Conservation (phyloP, 495 filamentous ascomycete species). For the Hypoxylon fragiforme region DNA sequence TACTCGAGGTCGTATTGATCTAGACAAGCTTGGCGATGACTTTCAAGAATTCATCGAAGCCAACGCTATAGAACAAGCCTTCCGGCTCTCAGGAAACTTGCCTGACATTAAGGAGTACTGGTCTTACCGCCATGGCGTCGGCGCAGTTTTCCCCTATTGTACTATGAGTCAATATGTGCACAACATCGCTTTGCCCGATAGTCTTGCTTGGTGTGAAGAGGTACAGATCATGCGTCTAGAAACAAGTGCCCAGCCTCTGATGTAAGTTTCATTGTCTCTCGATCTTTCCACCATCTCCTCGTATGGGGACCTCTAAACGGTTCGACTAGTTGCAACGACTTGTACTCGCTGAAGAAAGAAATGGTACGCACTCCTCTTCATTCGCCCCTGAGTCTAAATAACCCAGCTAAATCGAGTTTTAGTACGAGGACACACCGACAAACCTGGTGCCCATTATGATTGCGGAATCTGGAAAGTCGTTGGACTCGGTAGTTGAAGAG, state of each 20-base stretch:
- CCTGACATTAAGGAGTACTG: constrained; percentile 5
- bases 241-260: constrained; percentile 1
- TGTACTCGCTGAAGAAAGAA: constrained; percentile 14
- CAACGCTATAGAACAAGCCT: constrained; percentile 1
- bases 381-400: too few relatives aligned
- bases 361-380: background rate
- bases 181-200: constrained; percentile 2
- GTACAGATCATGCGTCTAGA: constrained; percentile 2
- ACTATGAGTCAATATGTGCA: constrained; percentile 9
- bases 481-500: constrained; percentile 2
- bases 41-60: constrained; percentile 7
- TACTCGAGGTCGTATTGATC: background rate
- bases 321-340: constrained; percentile 5
- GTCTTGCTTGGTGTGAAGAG: constrained; percentile 4
- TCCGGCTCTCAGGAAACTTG: constrained; percentile 7
- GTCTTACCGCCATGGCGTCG: constrained; percentile 10
- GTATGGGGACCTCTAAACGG: background rate
- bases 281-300: background rate
- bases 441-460: constrained; percentile 10
- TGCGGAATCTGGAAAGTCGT: background rate
- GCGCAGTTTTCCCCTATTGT: constrained; percentile 1
- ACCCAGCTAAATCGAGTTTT: background rate
- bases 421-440: constrained; percentile 6
- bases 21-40: constrained; percentile 1
- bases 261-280: background rate